A percentile compares a stretch with the other conserved stretches of the same genome.
These are phyloP conservation scores for Diaporthe vaccinii DNA, from an alignment of 2,329 filamentous ascomycete genomes.

Conservation along the genomic window DNA sequence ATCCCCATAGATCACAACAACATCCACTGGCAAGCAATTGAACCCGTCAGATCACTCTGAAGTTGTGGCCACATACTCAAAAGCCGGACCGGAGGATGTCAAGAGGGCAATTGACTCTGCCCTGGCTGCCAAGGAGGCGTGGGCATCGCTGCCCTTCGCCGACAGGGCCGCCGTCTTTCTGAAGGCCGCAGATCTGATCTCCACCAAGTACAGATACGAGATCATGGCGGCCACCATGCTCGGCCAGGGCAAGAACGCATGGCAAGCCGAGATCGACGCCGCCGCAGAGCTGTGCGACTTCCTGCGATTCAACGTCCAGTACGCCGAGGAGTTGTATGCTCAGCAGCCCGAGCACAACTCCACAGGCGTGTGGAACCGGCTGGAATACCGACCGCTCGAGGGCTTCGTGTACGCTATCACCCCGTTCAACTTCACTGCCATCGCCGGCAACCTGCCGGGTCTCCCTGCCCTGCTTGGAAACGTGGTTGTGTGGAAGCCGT, in stretches of 20 bases:
- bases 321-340: conserved; percentile 90
- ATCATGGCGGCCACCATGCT: conserved; percentile 97
- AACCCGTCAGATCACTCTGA: conserved; percentile 87
- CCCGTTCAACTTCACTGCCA: conserved; percentile 98
- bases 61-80: conserved; percentile 86
- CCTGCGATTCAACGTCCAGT: conserved; percentile 93
- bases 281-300: conserved; percentile 95
- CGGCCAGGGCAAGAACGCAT: conserved; percentile 97
- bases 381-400: conserved; percentile 90
- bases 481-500: conserved; percentile 98
- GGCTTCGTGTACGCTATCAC: conserved; percentile 96
- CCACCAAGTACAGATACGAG: conserved; percentile 94
- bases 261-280: conserved; percentile 98
- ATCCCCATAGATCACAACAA: conserved; percentile 72
- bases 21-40: conserved; percentile 76
- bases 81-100: conserved; percentile 83
- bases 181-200: conserved; percentile 92
- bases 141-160: conserved; percentile 89
- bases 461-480: conserved; percentile 92
- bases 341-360: conserved; percentile 89
- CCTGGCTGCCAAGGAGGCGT: conserved; percentile 85
- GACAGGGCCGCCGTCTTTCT: conserved; percentile 95
- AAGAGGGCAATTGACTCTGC: conserved; percentile 85
- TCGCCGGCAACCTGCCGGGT: conserved; percentile 87
- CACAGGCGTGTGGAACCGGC: conserved; percentile 89